Evolutionary conservation across 768 basidiomycete genomes (phyloP).

Genomic region (Saitozyma sp.): DNA sequence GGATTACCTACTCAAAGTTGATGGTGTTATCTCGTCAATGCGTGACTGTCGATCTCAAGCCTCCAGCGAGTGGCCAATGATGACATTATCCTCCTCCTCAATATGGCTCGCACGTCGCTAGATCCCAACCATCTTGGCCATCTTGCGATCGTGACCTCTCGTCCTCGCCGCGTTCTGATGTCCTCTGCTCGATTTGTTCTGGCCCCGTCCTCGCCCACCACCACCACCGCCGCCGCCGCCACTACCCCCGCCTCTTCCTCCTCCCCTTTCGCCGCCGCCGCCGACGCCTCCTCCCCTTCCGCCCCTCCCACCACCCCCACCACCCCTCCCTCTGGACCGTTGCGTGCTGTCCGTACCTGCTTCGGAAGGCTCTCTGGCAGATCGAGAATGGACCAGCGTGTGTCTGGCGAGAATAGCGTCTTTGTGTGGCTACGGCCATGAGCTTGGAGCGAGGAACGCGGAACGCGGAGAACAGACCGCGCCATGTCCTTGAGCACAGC

Average conservation of each 20-base stretch:
- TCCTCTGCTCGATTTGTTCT: constrained; percentile 75
- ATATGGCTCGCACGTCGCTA: no score
- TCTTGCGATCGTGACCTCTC: constrained; percentile 85
- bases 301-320: constrained; percentile 31
- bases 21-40: no score
- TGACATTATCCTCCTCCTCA: no score
- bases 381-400: constrained; percentile 6
- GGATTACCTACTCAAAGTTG: no score
- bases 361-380: background rate
- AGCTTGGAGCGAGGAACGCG: background rate
- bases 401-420: constrained; percentile 40
- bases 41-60: no score
- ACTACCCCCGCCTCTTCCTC: constrained; percentile 48
- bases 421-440: constrained; percentile 39
- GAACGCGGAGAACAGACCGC: no score
- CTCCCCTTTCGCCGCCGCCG: constrained; percentile 53
- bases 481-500: background rate
- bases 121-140: constrained; percentile 63
- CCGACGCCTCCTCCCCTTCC: constrained; percentile 54
- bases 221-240: constrained; percentile 33
- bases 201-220: constrained; percentile 66
- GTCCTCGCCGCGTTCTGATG: constrained; percentile 72
- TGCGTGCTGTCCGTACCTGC: background rate
- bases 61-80: no score
- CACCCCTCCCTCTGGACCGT: constrained; percentile 7